These are phyloP conservation scores for Verticillium tricorpus DNA, from an alignment of 2,329 filamentous ascomycete species.

Conservation along the genomic window DNA sequence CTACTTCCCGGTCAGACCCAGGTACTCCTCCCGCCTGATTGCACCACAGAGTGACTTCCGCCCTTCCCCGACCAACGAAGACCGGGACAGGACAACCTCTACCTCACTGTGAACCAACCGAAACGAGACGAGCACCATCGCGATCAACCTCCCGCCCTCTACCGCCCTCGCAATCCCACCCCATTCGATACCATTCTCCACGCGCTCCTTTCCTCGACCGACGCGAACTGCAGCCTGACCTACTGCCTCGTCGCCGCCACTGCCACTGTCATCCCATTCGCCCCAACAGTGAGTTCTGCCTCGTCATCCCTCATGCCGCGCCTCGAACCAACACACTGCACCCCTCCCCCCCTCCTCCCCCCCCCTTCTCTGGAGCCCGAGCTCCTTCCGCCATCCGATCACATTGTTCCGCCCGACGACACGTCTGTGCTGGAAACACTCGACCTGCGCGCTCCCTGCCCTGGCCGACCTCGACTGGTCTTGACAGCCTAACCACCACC, in stretches of 20 bases:
- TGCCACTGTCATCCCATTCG: neutral
- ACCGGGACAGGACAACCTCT: neutral
- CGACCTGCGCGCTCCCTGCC: neutral
- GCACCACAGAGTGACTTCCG: slow-evolving; percentile 28
- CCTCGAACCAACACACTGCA: neutral
- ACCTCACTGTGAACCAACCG: neutral
- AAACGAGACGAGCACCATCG: neutral
- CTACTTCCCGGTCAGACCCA: neutral
- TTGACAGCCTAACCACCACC: neutral
- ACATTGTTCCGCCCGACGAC: neutral
- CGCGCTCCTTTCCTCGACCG: neutral
- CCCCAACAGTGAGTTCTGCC: neutral
- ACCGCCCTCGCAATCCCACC: neutral
- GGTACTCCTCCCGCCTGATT: slow-evolving; percentile 21
- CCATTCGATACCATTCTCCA: neutral
- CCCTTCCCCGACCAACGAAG: slow-evolving; percentile 5
- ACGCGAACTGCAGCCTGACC: slow-evolving; percentile 13
- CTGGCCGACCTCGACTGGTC: neutral
- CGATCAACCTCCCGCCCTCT: neutral
- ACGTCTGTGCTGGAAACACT: neutral
- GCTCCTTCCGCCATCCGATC: neutral
- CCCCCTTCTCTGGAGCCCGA: neutral
- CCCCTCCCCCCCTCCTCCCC: neutral
- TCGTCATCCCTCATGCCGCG: neutral
- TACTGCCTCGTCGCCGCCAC: slow-evolving; percentile 4